Conservation (phyloP, 2,329 filamentous ascomycete species). For the Diaporthe eres region DNA sequence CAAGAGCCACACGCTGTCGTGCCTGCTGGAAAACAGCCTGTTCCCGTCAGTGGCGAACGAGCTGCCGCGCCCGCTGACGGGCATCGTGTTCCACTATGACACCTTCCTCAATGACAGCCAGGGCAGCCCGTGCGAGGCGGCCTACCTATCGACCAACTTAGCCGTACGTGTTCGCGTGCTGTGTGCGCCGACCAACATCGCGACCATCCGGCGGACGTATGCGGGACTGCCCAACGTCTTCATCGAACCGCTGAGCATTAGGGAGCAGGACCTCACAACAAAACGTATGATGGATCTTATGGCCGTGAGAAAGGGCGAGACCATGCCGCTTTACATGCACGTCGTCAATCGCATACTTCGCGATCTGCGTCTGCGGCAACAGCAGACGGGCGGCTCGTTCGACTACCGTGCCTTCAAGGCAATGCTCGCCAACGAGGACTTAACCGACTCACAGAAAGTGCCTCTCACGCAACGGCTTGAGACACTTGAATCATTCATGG, state of each 20-base stretch:
- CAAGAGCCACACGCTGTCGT: constrained; percentile 73
- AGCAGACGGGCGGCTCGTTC: constrained; percentile 55
- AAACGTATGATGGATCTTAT: constrained; percentile 72
- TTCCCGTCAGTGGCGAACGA: constrained; percentile 59
- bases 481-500: constrained; percentile 75
- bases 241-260: constrained; percentile 61
- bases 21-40: constrained; percentile 70
- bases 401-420: constrained; percentile 64
- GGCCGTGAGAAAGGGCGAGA: constrained; percentile 60
- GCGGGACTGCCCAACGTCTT: constrained; percentile 56
- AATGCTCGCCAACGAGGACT: constrained; percentile 51
- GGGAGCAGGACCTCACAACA: constrained; percentile 61
- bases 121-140: constrained; percentile 71
- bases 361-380: constrained; percentile 65
- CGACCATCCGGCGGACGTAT: constrained; percentile 59
- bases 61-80: constrained; percentile 67
- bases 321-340: constrained; percentile 70
- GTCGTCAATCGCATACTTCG: constrained; percentile 69
- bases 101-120: constrained; percentile 63
- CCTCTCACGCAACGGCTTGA: constrained; percentile 73
- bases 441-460: constrained; percentile 63
- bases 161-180: constrained; percentile 66
- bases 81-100: constrained; percentile 77
- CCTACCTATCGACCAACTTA: constrained; percentile 62
- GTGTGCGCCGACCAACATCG: constrained; percentile 67